Base-by-base conservation (phyloP, 2,329 filamentous ascomycete genomes). In the Orbilia blumenaviensis region DNA sequence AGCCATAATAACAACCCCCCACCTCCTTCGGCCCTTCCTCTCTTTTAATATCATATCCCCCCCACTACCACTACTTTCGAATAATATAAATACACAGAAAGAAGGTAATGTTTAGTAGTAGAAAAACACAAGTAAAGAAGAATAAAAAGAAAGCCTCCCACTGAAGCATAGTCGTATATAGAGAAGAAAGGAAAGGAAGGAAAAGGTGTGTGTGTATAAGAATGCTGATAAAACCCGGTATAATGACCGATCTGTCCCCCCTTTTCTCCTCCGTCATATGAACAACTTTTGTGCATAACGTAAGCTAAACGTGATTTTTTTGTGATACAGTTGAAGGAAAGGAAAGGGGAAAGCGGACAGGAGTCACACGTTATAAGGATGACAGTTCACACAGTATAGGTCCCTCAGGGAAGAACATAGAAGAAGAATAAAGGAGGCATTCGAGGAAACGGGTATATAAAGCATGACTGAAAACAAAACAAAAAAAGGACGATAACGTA, bases 401-500 rank as follows among this genome's bases (percentile, higher is more conserved):
- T 27, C 25, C 25, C n/a, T 10, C 16, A 21, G 23, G 27, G 14
- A 23, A 18, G n/a, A 9, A 66, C 14, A 27, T 29, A 21, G 25
- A 34, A 54, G 23, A 58, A 23, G 25, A 25, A n/a, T n/a, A n/a
- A n/a, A n/a, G n/a, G n/a, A 25, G 12, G 32, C 36, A 67, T 21
- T 32, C 42, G 38, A 74, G 27, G 36, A 67, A 68, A 75, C 71
- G 71, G 71, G 71, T 75, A 75, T 75, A 75, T 75, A 63, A 63
- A 75, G 54, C 44, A 67, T 44, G 48, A 34, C 9, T 7, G n/a
- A 7, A 38, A 14, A 38, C 10, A 38, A 14, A 38, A 38, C 5
- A 14, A 38, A 38, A 14, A 38, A 38, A 3, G 36, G n/a, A 38
- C 10, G 3, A 38, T 18, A 42, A 21, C 23, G 3, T 27, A 67